A percentile compares a stretch with the other conserved stretches of the same genome.
Evolutionary conservation across 2,329 filamentous ascomycete species (phyloP).

Genomic region (Pseudogymnoascus sp.): DNA sequence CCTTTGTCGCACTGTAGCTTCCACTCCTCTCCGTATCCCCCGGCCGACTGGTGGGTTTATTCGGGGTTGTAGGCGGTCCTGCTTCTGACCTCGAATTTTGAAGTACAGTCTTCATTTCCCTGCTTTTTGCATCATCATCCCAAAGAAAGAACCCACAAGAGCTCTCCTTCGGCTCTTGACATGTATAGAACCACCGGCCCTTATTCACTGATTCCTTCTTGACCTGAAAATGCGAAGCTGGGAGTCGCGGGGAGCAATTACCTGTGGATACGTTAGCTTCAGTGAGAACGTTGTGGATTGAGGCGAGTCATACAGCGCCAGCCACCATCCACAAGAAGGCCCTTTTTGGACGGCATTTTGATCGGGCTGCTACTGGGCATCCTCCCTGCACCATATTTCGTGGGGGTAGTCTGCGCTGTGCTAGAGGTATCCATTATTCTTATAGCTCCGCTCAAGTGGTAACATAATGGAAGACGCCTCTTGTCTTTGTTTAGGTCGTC

Average conservation of each 20-base stretch:
- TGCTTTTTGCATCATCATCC: constrained; percentile 42
- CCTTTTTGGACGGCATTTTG: constrained; percentile 17
- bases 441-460: background rate
- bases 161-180: constrained; percentile 37
- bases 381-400: background rate
- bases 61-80: background rate
- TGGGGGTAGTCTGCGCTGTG: background rate
- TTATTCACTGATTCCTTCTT: constrained; percentile 43
- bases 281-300: background rate
- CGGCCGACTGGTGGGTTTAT: constrained; percentile 12
- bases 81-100: constrained; percentile 39
- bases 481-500: background rate
- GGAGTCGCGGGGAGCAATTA: constrained; percentile 44
- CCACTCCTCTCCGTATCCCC: background rate
- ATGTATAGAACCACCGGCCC: constrained; percentile 47
- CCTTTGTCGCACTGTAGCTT: background rate
- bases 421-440: background rate
- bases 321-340: constrained; percentile 28
- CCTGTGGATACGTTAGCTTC: constrained; percentile 26
- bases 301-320: constrained; percentile 32
- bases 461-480: background rate
- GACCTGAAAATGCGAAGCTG: constrained; percentile 41
- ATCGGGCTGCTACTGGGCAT: background rate
- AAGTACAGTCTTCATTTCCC: constrained; percentile 39
- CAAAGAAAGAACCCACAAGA: constrained; percentile 52